Percentiles rank a stretch among this genome's conserved stretches.
Conservation (phyloP, 148 eudicot genomes). For the Simmondsia chinensis region DNA sequence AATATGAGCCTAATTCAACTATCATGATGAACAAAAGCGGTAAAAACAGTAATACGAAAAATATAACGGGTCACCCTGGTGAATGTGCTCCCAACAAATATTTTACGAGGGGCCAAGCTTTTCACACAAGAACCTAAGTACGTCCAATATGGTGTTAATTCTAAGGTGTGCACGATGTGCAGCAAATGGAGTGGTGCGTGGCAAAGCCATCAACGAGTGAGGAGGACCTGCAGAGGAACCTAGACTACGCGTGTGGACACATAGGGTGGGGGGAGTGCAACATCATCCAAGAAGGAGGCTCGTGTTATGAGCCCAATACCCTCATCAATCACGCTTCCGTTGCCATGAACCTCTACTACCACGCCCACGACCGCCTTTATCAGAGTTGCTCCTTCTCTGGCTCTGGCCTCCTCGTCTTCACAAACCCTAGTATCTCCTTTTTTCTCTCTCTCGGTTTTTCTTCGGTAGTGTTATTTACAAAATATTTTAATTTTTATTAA, state of each 20-base stretch:
- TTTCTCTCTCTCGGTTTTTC: no score
- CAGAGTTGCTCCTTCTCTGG: conserved; percentile 27
- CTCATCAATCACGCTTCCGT: conserved; percentile 40
- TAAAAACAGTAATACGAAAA: no score
- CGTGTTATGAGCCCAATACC: conserved; percentile 14
- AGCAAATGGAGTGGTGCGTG: conserved; percentile 27
- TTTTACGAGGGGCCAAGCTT: no score
- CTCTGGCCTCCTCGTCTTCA: conserved; percentile 21
- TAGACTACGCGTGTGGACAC: conserved; percentile 14
- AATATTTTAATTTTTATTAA: no score
- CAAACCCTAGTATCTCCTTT: conserved; percentile 57
- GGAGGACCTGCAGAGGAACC: conserved; percentile 7
- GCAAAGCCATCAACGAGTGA: conserved; percentile 21
- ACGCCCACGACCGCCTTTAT: conserved; percentile 9
- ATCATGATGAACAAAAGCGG: no score
- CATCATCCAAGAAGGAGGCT: conserved; percentile 12
- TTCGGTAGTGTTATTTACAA: no score
- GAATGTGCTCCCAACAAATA: no score
- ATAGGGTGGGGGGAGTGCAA: conserved; percentile 5
- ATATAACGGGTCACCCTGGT: no score
- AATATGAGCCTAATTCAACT: no score
- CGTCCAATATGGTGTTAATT: no score
- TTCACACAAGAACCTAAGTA: no score
- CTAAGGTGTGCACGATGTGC: background rate
- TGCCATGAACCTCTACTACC: conserved; percentile 50